These are phyloP conservation scores for Russula emetica DNA, from an alignment of 768 basidiomycete genomes.

Conservation along the genomic window DNA sequence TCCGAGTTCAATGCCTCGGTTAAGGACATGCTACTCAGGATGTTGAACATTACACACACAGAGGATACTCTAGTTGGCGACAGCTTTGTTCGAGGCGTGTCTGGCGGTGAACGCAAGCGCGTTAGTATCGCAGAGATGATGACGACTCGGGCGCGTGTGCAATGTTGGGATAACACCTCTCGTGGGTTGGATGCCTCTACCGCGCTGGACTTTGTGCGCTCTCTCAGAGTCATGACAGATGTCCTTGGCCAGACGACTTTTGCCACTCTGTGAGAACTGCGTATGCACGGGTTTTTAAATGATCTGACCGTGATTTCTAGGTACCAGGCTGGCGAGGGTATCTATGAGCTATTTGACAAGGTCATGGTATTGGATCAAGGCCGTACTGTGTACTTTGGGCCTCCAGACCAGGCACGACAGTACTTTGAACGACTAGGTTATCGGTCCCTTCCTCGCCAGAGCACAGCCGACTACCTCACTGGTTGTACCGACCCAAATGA, in stretches of 20 bases:
- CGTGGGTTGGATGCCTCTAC: slow-evolving; percentile 83
- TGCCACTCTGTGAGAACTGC: slow-evolving; percentile 56
- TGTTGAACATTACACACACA: slow-evolving; percentile 86
- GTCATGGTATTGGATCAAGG: slow-evolving; percentile 81
- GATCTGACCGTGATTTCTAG: slow-evolving; percentile 29
- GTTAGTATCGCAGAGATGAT: slow-evolving; percentile 87
- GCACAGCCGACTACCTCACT: slow-evolving; percentile 84
- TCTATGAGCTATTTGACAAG: slow-evolving; percentile 82
- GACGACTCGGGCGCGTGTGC: slow-evolving; percentile 75
- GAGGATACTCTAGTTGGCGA: slow-evolving; percentile 77
- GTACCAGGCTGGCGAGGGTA: slow-evolving; percentile 71
- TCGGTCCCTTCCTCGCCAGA: slow-evolving; percentile 74
- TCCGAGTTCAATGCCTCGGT: slow-evolving; percentile 57
- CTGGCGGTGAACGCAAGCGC: slow-evolving; percentile 80
- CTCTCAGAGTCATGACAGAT: slow-evolving; percentile 80
- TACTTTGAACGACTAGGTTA: slow-evolving; percentile 80
- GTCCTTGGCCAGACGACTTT: slow-evolving; percentile 75
- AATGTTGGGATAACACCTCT: slow-evolving; percentile 84
- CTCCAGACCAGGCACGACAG: slow-evolving; percentile 62
- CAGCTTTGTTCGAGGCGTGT: slow-evolving; percentile 80
- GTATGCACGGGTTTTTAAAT: slow-evolving; percentile 31
- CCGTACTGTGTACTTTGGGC: slow-evolving; percentile 78
- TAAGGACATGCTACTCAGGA: slow-evolving; percentile 59
- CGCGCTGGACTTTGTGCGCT: slow-evolving; percentile 80
- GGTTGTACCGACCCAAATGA: slow-evolving; percentile 83